phyloP scores from a whole-genome alignment of 208 protist genomes.

The Phytomonas francai region DNA sequence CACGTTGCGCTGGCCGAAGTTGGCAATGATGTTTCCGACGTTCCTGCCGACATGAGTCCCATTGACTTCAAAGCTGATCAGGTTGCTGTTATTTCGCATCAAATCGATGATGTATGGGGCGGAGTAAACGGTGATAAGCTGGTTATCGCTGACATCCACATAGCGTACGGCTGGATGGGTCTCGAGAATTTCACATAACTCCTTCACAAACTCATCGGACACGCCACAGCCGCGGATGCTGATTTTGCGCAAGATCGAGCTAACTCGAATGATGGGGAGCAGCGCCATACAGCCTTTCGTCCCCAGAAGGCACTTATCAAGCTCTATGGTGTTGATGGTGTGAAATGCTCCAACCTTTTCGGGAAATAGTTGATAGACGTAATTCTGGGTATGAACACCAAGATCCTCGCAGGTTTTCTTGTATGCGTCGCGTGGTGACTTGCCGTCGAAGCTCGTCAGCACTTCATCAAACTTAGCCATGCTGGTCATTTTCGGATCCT shows the following conservation, averaged over 20 bases:
- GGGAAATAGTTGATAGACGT: constrained; percentile 39
- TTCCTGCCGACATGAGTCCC: constrained; percentile 68
- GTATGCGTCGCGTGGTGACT: constrained; percentile 71
- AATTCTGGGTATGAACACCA: constrained; percentile 49
- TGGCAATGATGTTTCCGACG: constrained; percentile 55
- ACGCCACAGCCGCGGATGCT: constrained; percentile 49
- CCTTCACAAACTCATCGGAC: constrained; percentile 58
- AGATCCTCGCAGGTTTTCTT: constrained; percentile 70
- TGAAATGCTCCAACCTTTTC: constrained; percentile 59
- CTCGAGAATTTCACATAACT: constrained; percentile 51
- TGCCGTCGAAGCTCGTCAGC: constrained; percentile 64
- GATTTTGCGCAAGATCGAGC: constrained; percentile 59
- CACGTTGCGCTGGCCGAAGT: constrained; percentile 44
- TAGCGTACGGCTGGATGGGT: constrained; percentile 55
- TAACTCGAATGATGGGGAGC: constrained; percentile 63
- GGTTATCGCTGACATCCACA: constrained; percentile 68
- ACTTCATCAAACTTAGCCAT: constrained; percentile 58
- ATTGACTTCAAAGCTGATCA: constrained; percentile 53
- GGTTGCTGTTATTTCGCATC: constrained; percentile 65
- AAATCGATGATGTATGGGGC: constrained; percentile 55
- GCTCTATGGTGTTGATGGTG: constrained; percentile 56
- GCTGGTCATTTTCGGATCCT: constrained; percentile 46
- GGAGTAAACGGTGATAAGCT: constrained; percentile 66
- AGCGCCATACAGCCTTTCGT: constrained; percentile 72
- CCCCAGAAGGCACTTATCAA: constrained; percentile 38